Evolutionary conservation across 192 early-diverging fungal genomes (phyloP).

Genomic region (Pilobolus umbonatus): DNA sequence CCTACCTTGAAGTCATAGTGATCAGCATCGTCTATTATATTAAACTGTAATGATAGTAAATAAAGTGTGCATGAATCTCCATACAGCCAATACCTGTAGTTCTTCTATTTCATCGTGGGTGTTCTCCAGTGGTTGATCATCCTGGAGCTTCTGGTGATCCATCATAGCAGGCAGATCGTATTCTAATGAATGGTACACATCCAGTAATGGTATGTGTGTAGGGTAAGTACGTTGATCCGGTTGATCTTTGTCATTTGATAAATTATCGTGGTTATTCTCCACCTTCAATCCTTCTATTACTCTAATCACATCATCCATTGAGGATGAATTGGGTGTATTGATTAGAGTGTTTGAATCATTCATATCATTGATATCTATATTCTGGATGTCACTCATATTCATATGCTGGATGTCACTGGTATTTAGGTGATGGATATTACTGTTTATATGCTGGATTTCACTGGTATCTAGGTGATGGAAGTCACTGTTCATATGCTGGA

Average conservation of each 20-base stretch:
- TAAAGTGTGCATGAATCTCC: not conserved
- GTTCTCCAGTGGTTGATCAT: conserved; percentile 27
- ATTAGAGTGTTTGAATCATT: not conserved
- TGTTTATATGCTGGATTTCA: not conserved
- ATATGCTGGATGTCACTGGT: not conserved
- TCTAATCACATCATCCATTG: not conserved
- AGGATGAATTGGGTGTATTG: not conserved
- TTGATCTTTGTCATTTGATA: conserved; percentile 3
- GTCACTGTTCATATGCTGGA: not conserved
- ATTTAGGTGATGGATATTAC: not conserved
- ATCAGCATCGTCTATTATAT: conserved; percentile 23
- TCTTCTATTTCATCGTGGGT: conserved; percentile 10
- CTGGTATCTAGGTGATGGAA: not conserved
- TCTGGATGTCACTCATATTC: not conserved
- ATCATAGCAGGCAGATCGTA: conserved; percentile 55
- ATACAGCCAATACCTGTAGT: conserved; percentile 7
- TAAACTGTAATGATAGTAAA: conserved; percentile 26
- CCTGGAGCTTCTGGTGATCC: conserved; percentile 42
- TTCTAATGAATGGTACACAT: conserved; percentile 65
- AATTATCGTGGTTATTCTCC: conserved; percentile 1
- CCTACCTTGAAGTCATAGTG: conserved; percentile 25
- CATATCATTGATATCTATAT: not conserved
- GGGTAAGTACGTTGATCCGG: not conserved
- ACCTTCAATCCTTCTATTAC: not conserved
- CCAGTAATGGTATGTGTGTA: conserved; percentile 46